Percentiles rank a stretch among this genome's conserved stretches.
phyloP scores from a whole-genome alignment of 176 grass and related monocot species.

The Aegilops speltoides region DNA sequence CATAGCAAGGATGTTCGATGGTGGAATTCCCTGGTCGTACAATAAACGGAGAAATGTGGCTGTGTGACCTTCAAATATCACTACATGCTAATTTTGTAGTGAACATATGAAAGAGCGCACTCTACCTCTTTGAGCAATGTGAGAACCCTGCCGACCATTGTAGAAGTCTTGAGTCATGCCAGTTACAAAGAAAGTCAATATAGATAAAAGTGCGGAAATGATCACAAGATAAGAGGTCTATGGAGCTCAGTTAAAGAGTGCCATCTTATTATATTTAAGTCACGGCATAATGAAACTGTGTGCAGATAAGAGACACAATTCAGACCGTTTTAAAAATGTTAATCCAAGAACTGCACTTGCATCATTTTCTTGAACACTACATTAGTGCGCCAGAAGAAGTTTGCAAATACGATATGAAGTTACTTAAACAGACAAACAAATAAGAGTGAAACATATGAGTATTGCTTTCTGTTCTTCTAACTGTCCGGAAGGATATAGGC shows the following conservation, averaged over 20 bases:
- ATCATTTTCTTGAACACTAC: constrained; percentile 11
- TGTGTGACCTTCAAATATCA: constrained; percentile 26
- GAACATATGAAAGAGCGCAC: constrained; percentile 21
- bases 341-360: constrained; percentile 7
- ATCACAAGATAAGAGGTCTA: constrained; percentile 12
- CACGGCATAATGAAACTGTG: not conserved
- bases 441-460: not conserved
- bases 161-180: constrained; percentile 70
- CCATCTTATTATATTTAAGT: not conserved
- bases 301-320: not conserved
- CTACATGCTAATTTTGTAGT: constrained; percentile 2
- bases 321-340: not conserved
- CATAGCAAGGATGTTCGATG: constrained; percentile 87
- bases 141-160: constrained; percentile 92
- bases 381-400: not conserved
- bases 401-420: not conserved
- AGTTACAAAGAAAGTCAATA: constrained; percentile 24
- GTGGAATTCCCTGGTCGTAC: constrained; percentile 54
- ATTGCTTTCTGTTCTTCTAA: constrained; percentile 22
- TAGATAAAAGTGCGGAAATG: constrained; percentile 5
- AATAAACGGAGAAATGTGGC: constrained; percentile 25
- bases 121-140: constrained; percentile 90
- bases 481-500: not conserved
- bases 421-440: not conserved
- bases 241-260: not conserved